Evolutionary conservation across 441 rosid species (phyloP), one percentile per base, ranked within the genome.

Genomic region (Syzygium malaccense): DNA sequence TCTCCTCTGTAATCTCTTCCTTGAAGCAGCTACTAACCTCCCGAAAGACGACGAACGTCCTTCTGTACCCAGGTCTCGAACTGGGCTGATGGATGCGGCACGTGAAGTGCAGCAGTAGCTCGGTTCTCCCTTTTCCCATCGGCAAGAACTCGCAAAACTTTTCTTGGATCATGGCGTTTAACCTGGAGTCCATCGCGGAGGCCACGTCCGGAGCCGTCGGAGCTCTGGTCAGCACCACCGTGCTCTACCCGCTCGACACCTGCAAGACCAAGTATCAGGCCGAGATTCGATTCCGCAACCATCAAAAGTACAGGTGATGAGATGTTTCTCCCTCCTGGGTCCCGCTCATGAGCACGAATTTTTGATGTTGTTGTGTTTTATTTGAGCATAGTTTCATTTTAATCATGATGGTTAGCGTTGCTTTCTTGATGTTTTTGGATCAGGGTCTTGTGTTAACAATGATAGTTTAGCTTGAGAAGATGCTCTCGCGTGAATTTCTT

Each of bases 231-330:
- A 96, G 98, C 95, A 96, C 97, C 37, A 95, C 99, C 55, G 91
- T 95, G 14, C 88, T 95, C 80, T 96, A 97, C 93, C 98, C 99
- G 88, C 98, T 97, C 51, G 99, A 97, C 88, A 97, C 97, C 57
- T 97, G 99, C 90, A 96, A 96, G 93, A 93, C 94, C 92, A 96
- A 96, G 87, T 97, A 95, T 88, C 99, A 97, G 85, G 98, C 99
- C 53, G 99, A 97, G 93, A 92, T 93, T 89, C 90, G 93, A 87
- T 92, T 95, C 92, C 94, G 91, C 7, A 94, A 93, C 87, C 97
- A 93, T 75, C 96, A 89, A 87, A 96, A 95, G 90, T 96, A 96
- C 93, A 94, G 96, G 99, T 95, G 4, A 45, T 60, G 5, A 60
- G 41, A 64, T 8, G 8, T 53, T 84, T 45, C 55, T 45, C 54